Base-by-base conservation (phyloP, 73 alveolate genomes). In the Uronychia binucleata region DNA sequence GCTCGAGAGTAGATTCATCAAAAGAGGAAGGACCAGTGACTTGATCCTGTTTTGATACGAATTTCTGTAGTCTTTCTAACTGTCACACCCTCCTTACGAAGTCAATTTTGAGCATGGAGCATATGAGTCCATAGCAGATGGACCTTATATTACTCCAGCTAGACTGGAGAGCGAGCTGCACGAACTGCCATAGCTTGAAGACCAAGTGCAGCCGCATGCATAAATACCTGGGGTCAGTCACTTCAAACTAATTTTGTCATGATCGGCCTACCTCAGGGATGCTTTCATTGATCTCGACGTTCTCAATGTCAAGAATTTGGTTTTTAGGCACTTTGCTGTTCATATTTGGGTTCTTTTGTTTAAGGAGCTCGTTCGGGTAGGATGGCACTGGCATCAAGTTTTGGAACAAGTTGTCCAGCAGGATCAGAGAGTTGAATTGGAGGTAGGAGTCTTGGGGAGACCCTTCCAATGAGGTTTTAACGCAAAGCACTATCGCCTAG, bases 111-210 rank as follows among this genome's bases (percentile, higher is more conserved):
- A 90, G 90, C 95, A 90, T 90, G 25, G 92, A 88, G 75, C 97
- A 92, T 58, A 92, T 88, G 11, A 92, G 88, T 5, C 97, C 97
- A 76, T 92, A 92, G 67, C 94, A 89, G 59, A 92, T 92, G 30
- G 93, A 82, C 28, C 97, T 77, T 25, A 92, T 92, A 77, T 92
- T 92, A 30, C 91, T 77, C 97, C 97, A 92, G n/a, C 94, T 84
- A 0, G 97, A 89, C 19, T 85, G 81, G 30, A 85, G 85, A 1
- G 94, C 93, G 26, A 59, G 57, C 60, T 87, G 80, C 33, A 92
- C 82, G 79, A 76, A 84, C 29, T 92, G 93, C 97, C 95, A 89
- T 19, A 92, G 88, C 31, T 92, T 92, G 74, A 92, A 87, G 28
- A 92, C 88, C 28, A 88, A 78, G 30, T 92, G 81, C 19, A 88